Conservation (phyloP, 257 asterid species). For the Orobanche coerulescens region DNA sequence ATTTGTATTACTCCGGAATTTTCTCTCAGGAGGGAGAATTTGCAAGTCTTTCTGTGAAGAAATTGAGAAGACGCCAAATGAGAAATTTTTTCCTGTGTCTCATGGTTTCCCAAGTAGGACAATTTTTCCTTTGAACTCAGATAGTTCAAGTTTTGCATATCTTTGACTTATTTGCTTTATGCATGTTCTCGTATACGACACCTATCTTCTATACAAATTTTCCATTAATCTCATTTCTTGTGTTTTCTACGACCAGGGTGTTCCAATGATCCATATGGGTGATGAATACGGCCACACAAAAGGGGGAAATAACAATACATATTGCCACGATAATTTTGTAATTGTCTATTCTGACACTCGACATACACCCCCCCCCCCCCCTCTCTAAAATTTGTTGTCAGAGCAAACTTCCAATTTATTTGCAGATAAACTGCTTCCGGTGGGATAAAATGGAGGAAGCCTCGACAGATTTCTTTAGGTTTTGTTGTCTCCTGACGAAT, state of each 20-base stretch:
- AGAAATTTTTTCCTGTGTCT: constrained; percentile 80
- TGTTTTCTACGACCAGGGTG: constrained; percentile 54
- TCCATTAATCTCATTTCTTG: not conserved
- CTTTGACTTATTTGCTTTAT: not conserved
- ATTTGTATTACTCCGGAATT: constrained; percentile 14
- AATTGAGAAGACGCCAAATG: constrained; percentile 87
- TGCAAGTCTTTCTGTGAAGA: constrained; percentile 65
- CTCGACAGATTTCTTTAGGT: constrained; percentile 70
- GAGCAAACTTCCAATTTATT: constrained; percentile 18
- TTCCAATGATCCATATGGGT: constrained; percentile 94
- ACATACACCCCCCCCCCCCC: not conserved
- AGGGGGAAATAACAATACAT: constrained; percentile 97
- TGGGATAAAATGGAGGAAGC: constrained; percentile 93
- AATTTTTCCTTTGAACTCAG: constrained; percentile 1
- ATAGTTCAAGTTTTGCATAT: not conserved
- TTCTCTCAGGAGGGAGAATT: constrained; percentile 80
- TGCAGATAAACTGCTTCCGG: constrained; percentile 83
- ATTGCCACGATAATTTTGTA: constrained; percentile 92
- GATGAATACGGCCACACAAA: constrained; percentile 97
- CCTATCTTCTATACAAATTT: not conserved
- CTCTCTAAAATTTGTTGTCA: not conserved
- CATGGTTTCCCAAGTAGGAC: constrained; percentile 92
- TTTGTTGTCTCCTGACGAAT: constrained; percentile 61
- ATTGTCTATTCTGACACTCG: constrained; percentile 14
- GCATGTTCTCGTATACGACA: not conserved